These are phyloP conservation scores for Hypoxylon sp. DNA, from an alignment of 2,329 filamentous ascomycete genomes.

Conservation along the genomic window DNA sequence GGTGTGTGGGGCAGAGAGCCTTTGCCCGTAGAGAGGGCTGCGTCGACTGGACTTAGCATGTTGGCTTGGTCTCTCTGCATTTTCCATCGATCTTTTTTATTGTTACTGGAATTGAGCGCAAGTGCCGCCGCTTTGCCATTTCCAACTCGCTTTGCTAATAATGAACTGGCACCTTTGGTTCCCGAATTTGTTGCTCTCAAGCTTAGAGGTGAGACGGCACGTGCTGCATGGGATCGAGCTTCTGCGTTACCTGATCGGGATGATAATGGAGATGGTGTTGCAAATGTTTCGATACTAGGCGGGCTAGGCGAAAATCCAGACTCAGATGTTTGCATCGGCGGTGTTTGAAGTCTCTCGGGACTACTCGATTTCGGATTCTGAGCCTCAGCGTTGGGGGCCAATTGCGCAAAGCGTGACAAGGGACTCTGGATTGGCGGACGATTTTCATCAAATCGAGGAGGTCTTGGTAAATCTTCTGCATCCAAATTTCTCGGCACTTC, in stretches of 20 bases:
- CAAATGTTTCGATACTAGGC: conserved; percentile 43
- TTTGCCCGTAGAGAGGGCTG: conserved; percentile 42
- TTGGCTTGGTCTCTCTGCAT: conserved; percentile 39
- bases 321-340: conserved; percentile 43
- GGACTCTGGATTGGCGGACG: conserved; percentile 25
- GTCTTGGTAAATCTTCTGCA: conserved; percentile 12
- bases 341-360: conserved; percentile 35
- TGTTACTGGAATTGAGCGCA: conserved; percentile 53
- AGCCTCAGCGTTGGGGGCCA: conserved; percentile 19
- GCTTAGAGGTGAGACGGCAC: conserved; percentile 49
- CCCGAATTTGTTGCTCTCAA: conserved; percentile 51
- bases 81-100: conserved; percentile 50
- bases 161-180: conserved; percentile 58
- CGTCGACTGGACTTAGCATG: conserved; percentile 46
- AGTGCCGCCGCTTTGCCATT: conserved; percentile 65
- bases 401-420: conserved; percentile 24
- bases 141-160: conserved; percentile 68
- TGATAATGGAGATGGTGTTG: conserved; percentile 43
- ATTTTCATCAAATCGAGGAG: conserved; percentile 20
- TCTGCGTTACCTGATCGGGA: conserved; percentile 33
- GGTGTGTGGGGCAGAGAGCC: conserved; percentile 63
- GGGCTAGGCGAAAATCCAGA: conserved; percentile 51
- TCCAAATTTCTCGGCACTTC: conserved; percentile 13
- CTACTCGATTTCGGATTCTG: background rate
- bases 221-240: conserved; percentile 42